Evolutionary conservation across 2,329 filamentous ascomycete species (phyloP).

Genomic region (Domatiomyces globalis): DNA sequence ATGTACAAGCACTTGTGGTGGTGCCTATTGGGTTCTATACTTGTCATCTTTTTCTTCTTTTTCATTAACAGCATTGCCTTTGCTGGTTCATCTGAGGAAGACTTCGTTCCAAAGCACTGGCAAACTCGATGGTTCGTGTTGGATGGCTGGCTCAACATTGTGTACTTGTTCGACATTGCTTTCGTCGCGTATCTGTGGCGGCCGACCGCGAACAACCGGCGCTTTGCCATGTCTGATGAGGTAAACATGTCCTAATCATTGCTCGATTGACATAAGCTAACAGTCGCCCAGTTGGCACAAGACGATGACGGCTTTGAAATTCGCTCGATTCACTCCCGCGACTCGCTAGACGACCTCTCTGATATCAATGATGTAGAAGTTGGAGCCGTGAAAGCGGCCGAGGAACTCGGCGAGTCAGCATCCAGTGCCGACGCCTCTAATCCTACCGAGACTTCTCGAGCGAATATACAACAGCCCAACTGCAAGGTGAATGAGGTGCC

Average conservation of each 20-base stretch:
- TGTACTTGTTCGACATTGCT: constrained; percentile 84
- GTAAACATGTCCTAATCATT: constrained; percentile 27
- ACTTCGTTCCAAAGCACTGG: constrained; percentile 95
- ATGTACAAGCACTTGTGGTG: constrained; percentile 99
- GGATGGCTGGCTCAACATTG: constrained; percentile 92
- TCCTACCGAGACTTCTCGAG: not conserved
- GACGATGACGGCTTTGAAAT: constrained; percentile 98
- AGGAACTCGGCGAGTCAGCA: constrained; percentile 8
- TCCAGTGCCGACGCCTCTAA: not conserved
- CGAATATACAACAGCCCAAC: constrained; percentile 27
- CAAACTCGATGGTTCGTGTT: constrained; percentile 94
- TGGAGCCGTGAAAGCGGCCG: constrained; percentile 24
- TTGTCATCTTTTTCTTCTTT: constrained; percentile 96
- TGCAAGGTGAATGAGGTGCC: not conserved
- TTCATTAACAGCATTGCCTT: constrained; percentile 97
- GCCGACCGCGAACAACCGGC: constrained; percentile 87
- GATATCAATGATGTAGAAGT: constrained; percentile 24
- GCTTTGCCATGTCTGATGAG: constrained; percentile 98
- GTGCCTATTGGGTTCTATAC: constrained; percentile 81
- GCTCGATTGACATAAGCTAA: not conserved
- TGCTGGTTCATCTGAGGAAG: constrained; percentile 65
- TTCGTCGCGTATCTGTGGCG: constrained; percentile 95
- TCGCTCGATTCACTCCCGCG: constrained; percentile 58
- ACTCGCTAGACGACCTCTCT: constrained; percentile 53
- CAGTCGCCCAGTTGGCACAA: constrained; percentile 56